Conservation (phyloP, 805 yeast species). For the Metschnikowia anglica region DNA sequence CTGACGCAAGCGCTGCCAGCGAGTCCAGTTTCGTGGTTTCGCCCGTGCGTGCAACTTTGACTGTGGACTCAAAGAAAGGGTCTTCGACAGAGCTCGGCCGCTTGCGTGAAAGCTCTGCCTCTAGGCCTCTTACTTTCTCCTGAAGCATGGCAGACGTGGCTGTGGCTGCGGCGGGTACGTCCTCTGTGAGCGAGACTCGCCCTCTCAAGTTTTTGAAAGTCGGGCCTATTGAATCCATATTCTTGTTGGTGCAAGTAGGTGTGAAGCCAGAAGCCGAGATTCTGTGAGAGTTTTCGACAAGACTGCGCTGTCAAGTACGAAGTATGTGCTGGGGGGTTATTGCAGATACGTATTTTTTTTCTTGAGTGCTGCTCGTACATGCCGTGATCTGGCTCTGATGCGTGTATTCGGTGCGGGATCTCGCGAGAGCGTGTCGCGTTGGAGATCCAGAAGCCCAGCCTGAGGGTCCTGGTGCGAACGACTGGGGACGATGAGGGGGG, state of each 20-base stretch:
- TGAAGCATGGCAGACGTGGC: constrained; percentile 8
- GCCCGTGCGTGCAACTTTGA: constrained; percentile 14
- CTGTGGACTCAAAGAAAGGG: constrained; percentile 29
- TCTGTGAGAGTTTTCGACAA: too few species aligned
- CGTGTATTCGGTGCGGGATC: constrained; percentile 8
- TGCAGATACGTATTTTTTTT: not conserved
- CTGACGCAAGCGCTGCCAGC: not conserved
- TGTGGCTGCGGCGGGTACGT: constrained; percentile 13
- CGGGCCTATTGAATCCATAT: constrained; percentile 21
- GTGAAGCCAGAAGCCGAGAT: too few species aligned
- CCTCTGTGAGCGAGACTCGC: constrained; percentile 25
- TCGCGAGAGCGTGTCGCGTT: constrained; percentile 9
- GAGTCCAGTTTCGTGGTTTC: not conserved
- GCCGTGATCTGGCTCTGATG: constrained; percentile 7
- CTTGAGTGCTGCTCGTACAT: not conserved
- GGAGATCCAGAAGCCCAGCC: too few species aligned
- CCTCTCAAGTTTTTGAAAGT: constrained; percentile 27
- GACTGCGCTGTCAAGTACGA: too few species aligned
- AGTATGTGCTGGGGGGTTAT: not conserved
- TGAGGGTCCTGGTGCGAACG: too few species aligned
- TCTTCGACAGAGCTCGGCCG: constrained; percentile 25
- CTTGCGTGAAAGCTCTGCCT: constrained; percentile 13
- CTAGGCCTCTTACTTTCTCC: constrained; percentile 8
- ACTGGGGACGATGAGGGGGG: too few species aligned
- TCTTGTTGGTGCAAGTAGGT: too few species aligned